phyloP scores from a whole-genome alignment of 495 filamentous ascomycete species.

The Pyrenopolyporus hunteri region DNA sequence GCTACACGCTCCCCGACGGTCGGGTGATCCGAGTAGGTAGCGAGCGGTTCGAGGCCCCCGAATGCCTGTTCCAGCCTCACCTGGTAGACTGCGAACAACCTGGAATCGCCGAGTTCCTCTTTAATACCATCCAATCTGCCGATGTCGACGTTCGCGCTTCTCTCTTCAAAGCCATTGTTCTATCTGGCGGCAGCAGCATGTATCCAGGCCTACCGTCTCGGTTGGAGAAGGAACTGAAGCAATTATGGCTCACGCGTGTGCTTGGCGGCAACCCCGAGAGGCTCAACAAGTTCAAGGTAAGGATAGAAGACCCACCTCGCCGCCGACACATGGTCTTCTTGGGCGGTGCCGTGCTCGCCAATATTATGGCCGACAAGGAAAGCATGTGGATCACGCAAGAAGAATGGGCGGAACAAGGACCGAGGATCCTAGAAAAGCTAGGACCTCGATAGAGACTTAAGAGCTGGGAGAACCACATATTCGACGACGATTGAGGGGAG shows the following conservation, averaged over 20 bases:
- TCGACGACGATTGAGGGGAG: neutral
- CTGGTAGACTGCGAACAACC: conserved; percentile 97
- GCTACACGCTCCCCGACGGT: conserved; percentile 94
- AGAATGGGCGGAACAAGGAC: conserved; percentile 94
- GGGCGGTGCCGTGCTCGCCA: conserved; percentile 94
- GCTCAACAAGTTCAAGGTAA: conserved; percentile 97
- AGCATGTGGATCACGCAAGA: conserved; percentile 98
- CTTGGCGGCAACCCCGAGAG: conserved; percentile 88
- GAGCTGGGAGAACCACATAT: neutral
- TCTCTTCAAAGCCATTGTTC: conserved; percentile 95
- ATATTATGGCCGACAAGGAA: conserved; percentile 98
- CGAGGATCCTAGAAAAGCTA: conserved; percentile 86
- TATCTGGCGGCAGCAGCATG: conserved; percentile 97
- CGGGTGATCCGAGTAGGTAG: conserved; percentile 94
- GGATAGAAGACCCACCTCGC: conserved; percentile 96
- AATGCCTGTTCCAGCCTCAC: conserved; percentile 99
- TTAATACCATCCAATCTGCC: conserved; percentile 96
- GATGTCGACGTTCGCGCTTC: conserved; percentile 93
- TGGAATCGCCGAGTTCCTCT: conserved; percentile 93
- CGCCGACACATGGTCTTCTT: conserved; percentile 99
- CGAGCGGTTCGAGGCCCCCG: conserved; percentile 96
- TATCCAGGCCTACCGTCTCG: conserved; percentile 94
- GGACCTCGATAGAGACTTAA: conserved; percentile 68
- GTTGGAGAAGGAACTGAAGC: conserved; percentile 97
- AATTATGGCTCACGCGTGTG: conserved; percentile 94